Base-by-base conservation (phyloP, 2,329 filamentous ascomycete genomes). In the Chaetomiaceae sp. region DNA sequence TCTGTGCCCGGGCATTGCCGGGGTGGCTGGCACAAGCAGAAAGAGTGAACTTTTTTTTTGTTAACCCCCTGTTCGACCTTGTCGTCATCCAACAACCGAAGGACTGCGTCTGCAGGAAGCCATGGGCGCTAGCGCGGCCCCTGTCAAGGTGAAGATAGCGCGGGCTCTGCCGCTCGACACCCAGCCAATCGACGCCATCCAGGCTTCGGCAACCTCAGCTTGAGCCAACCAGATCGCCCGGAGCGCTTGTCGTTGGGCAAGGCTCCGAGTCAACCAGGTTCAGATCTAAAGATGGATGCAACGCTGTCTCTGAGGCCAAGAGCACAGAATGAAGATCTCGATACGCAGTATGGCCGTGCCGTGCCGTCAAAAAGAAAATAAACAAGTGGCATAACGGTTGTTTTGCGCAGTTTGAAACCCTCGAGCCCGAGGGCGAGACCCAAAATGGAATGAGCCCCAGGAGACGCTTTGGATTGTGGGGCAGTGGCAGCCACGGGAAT, bases 101-200 rank as follows among this genome's bases (percentile, higher is more conserved):
- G n/a, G n/a, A n/a, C 25, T 27, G 25, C 25, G 9, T 27, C 25
- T 27, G 25, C 25, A 27, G 25, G 25, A 9, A 9, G 25, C 25
- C 40, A 42, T 42, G n/a, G 25, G n/a, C 23, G 40, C 25, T 27
- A 34, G 32, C 6, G 32, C 8, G 6, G 5, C 25, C 32, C 6
- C 32, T n/a, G 30, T 33, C 30, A 33, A 33, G 13, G 13, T 4
- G 13, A 33, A 14, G 4, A 21, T 2, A 10, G 7, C 16, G 34
- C 43, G 48, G 43, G 37, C 40, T 38, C 48, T 51, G 48, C 48
- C 44, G 45, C 44, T 42, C 23, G 29, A 14, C 43, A 14, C 13
- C 14, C 18, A 27, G 43, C 56, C 56, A 58, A 58, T 58, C 13
- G 55, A 11, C 14, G 34, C 23, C 10, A 23, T 51, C 45, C 53